Percentiles rank a stretch among this genome's conserved stretches.
Conservation (phyloP, 140 eudicot genomes). For the Cichorium intybus region DNA sequence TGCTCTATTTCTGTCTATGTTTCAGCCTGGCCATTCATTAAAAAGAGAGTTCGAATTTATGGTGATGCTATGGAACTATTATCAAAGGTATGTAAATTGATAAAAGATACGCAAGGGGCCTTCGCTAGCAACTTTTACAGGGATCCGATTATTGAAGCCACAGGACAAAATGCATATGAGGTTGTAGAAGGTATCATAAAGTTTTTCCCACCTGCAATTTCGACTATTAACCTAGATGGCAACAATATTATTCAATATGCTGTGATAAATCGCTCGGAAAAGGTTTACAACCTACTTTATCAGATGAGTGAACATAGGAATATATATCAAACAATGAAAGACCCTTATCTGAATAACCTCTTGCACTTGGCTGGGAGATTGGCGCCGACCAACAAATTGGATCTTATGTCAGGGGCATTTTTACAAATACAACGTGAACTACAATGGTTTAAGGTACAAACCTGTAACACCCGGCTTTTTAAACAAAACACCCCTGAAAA, state of each 20-base stretch:
- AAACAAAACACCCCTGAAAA: no score
- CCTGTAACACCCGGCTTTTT: no score
- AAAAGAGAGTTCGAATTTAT: neutral
- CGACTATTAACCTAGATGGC: neutral
- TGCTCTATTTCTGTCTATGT: neutral
- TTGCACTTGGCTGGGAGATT: neutral
- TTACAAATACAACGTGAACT: neutral
- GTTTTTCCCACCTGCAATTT: neutral
- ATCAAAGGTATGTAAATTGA: neutral
- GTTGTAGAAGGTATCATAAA: neutral
- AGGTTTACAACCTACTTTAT: neutral
- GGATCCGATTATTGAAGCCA: neutral
- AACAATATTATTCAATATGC: neutral
- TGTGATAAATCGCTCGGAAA: neutral
- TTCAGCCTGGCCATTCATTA: neutral
- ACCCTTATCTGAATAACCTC: conserved; percentile 5
- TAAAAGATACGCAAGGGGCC: neutral
- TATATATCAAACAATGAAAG: conserved; percentile 1
- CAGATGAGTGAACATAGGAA: neutral
- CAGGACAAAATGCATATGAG: neutral
- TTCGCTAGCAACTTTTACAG: neutral
- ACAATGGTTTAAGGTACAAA: neutral
- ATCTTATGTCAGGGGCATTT: conserved; percentile 13
- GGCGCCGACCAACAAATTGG: neutral
- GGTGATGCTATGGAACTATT: neutral